phyloP scores from a whole-genome alignment of 2,329 filamentous ascomycete species.

The Aspergillus brunneoviolaceus region DNA sequence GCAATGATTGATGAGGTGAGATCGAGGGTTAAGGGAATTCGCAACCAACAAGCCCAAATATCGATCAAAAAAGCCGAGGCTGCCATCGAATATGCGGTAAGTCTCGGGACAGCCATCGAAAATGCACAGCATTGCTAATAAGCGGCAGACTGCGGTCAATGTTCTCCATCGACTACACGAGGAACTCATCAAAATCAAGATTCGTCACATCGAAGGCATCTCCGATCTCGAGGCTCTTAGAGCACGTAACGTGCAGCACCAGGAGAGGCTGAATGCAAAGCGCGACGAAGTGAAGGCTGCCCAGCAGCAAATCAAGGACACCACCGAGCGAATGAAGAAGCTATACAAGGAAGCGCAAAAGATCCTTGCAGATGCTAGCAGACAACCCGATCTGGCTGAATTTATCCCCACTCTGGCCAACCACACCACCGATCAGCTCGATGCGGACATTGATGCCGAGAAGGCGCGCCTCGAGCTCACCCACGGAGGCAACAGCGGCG shows the following conservation, averaged over 20 bases:
- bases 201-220: slow-evolving; percentile 74
- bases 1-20: slow-evolving; percentile 45
- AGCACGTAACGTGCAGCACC: slow-evolving; percentile 62
- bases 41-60: slow-evolving; percentile 56
- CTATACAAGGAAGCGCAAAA: slow-evolving; percentile 18
- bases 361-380: slow-evolving; percentile 13
- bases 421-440: slow-evolving; percentile 63
- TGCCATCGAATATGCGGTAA: slow-evolving; percentile 57
- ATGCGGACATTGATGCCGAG: slow-evolving; percentile 72
- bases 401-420: slow-evolving; percentile 48
- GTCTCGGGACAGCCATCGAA: slow-evolving; percentile 18
- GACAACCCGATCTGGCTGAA: slow-evolving; percentile 31
- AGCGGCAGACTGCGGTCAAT: slow-evolving; percentile 56
- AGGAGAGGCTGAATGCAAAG: slow-evolving; percentile 45
- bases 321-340: slow-evolving; percentile 17
- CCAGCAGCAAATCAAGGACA: slow-evolving; percentile 35
- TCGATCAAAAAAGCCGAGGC: slow-evolving; percentile 58
- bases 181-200: slow-evolving; percentile 65
- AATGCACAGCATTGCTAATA: slow-evolving; percentile 3
- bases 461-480: slow-evolving; percentile 75
- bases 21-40: slow-evolving; percentile 52
- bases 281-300: slow-evolving; percentile 42
- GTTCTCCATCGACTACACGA: slow-evolving; percentile 62
- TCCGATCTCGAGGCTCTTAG: slow-evolving; percentile 75
- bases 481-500: slow-evolving; percentile 71